These are phyloP conservation scores for Grigorovia jiainica DNA, from an alignment of 805 yeast species.

Conservation along the genomic window DNA sequence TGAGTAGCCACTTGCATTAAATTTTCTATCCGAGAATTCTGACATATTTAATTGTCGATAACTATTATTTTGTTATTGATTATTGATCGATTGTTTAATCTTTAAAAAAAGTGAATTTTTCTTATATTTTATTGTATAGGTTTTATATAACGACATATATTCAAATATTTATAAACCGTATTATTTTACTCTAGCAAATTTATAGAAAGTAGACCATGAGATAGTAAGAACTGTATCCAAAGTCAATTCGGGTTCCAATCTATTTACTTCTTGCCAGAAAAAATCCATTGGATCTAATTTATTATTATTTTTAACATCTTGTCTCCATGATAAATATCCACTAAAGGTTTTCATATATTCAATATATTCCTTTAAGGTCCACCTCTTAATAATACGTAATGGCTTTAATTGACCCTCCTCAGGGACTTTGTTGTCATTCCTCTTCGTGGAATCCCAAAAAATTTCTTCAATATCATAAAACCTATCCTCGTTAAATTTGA, in stretches of 20 bases:
- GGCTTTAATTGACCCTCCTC: too few species aligned
- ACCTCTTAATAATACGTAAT: constrained; percentile 30
- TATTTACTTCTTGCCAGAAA: constrained; percentile 31
- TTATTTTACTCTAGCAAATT: too few species aligned
- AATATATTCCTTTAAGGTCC: constrained; percentile 38
- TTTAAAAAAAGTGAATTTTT: too few species aligned
- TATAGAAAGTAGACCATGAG: constrained; percentile 23
- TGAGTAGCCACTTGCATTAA: constrained; percentile 45
- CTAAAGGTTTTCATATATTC: constrained; percentile 63
- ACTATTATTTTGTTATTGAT: too few species aligned
- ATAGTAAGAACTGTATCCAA: constrained; percentile 10
- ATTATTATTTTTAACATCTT: constrained; percentile 25
- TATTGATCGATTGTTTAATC: too few species aligned
- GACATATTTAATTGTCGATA: too few species aligned
- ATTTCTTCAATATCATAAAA: constrained; percentile 34
- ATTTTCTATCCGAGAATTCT: constrained; percentile 45
- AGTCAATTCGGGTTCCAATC: constrained; percentile 19
- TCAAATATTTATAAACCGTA: too few species aligned
- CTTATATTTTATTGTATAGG: too few species aligned
- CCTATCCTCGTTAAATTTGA: constrained; percentile 14
- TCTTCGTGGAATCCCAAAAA: constrained; percentile 16
- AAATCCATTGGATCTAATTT: constrained; percentile 42
- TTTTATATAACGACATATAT: too few species aligned
- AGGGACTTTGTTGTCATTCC: constrained; percentile 3
- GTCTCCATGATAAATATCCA: constrained; percentile 49